These are phyloP conservation scores for Dendrobium chrysotoxum DNA, from an alignment of 106 monocot genomes.

Conservation along the genomic window DNA sequence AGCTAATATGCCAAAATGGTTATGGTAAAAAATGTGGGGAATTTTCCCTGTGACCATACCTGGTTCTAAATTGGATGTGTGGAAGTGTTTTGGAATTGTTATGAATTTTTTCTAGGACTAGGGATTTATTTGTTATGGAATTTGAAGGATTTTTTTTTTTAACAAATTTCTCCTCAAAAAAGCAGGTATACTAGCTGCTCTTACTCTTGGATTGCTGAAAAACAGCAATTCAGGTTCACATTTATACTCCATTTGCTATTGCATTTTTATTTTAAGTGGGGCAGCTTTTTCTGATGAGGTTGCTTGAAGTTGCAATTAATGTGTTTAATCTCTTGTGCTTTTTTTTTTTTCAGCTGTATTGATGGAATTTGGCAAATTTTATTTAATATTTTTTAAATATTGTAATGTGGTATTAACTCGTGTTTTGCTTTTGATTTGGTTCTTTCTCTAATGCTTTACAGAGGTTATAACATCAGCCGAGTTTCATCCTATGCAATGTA, in stretches of 20 bases:
- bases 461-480: slow-evolving; percentile 75
- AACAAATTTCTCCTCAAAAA: too few relatives aligned
- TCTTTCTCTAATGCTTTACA: slow-evolving; percentile 15
- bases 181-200: too few relatives aligned
- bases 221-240: too few relatives aligned
- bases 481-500: slow-evolving; percentile 83
- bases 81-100: too few relatives aligned
- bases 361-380: neutral
- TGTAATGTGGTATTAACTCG: neutral
- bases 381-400: neutral
- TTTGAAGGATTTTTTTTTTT: too few relatives aligned
- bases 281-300: neutral
- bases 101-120: too few relatives aligned
- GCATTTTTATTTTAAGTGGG: neutral
- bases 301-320: neutral
- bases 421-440: neutral
- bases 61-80: neutral
- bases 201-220: too few relatives aligned
- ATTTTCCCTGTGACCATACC: neutral
- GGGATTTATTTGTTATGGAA: too few relatives aligned
- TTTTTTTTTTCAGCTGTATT: neutral
- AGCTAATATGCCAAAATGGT: neutral
- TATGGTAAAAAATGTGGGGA: neutral
- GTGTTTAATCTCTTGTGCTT: neutral
- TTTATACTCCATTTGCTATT: neutral